Percentiles rank a stretch among this genome's conserved stretches.
phyloP scores from a whole-genome alignment of 2,329 filamentous ascomycete genomes.

The Orbilia oligospora region DNA sequence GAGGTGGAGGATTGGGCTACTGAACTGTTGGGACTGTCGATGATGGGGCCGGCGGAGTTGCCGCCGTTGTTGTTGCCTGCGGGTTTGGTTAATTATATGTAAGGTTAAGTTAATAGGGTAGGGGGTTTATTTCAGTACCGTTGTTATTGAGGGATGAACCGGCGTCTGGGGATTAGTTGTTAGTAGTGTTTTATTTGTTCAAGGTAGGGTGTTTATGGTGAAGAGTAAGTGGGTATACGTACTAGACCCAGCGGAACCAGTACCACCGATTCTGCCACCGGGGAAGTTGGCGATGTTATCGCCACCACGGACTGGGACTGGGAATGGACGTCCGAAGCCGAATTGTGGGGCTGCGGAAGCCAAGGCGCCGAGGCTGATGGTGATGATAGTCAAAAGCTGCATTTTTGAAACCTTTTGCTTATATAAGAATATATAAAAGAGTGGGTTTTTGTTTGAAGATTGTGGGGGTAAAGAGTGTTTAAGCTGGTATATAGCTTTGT shows the following conservation, averaged over 20 bases:
- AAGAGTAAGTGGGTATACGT: conserved; percentile 9
- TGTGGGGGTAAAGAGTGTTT: conserved; percentile 41
- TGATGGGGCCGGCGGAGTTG: conserved; percentile 44
- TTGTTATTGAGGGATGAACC: conserved; percentile 42
- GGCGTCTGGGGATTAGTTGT: conserved; percentile 8
- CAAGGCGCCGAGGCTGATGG: conserved; percentile 43
- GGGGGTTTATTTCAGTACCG: conserved; percentile 17
- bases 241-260: conserved; percentile 41
- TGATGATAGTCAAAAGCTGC: conserved; percentile 56
- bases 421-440: conserved; percentile 8
- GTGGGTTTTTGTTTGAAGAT: neutral
- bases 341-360: conserved; percentile 45
- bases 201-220: too few relatives aligned
- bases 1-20: conserved; percentile 46
- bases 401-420: conserved; percentile 44
- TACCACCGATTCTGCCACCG: conserved; percentile 52
- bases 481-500: conserved; percentile 16
- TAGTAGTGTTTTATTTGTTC: neutral
- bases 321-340: conserved; percentile 1
- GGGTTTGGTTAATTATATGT: too few relatives aligned
- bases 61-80: conserved; percentile 44
- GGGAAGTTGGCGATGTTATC: conserved; percentile 16
- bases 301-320: neutral
- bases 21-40: conserved; percentile 29
- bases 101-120: too few relatives aligned